Percentiles rank a stretch among this genome's conserved stretches.
phyloP scores from a whole-genome alignment of 2,329 filamentous ascomycete genomes.

The Hypoxylon sp. region DNA sequence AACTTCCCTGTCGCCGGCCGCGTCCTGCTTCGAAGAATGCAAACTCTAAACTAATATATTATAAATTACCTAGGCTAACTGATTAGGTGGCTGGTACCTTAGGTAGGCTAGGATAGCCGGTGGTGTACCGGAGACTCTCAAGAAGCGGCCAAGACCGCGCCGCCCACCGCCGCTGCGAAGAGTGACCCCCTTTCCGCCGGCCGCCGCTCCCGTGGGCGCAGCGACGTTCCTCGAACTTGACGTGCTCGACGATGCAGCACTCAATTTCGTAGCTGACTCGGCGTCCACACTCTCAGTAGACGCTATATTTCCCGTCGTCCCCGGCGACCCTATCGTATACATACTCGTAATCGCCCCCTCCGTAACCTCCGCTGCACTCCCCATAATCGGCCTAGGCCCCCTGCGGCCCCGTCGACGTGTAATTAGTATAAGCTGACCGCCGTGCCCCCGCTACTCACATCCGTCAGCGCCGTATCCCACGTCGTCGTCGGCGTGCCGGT shows the following conservation, averaged over 20 bases:
- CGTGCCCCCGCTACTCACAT: conserved; percentile 53
- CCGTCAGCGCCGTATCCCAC: conserved; percentile 49
- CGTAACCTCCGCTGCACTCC: conserved; percentile 54
- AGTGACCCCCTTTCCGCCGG: conserved; percentile 13
- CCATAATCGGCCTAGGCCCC: conserved; percentile 58
- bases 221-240: conserved; percentile 22
- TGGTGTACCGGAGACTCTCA: conserved; percentile 7
- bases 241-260: not conserved
- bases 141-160: conserved; percentile 17
- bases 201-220: conserved; percentile 8
- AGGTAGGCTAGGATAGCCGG: conserved; percentile 1
- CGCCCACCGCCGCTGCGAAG: conserved; percentile 21
- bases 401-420: conserved; percentile 54
- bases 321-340: not conserved
- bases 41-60: conserved; percentile 9
- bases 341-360: too few species aligned
- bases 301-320: not conserved
- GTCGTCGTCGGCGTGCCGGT: conserved; percentile 47
- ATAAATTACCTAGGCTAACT: conserved; percentile 5
- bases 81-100: not conserved
- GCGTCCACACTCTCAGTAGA: not conserved
- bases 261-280: not conserved
- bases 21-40: conserved; percentile 1
- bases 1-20: not conserved
- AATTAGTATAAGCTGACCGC: conserved; percentile 60